phyloP scores from a whole-genome alignment of 495 filamentous ascomycete species.

The Penicillium canariense region DNA sequence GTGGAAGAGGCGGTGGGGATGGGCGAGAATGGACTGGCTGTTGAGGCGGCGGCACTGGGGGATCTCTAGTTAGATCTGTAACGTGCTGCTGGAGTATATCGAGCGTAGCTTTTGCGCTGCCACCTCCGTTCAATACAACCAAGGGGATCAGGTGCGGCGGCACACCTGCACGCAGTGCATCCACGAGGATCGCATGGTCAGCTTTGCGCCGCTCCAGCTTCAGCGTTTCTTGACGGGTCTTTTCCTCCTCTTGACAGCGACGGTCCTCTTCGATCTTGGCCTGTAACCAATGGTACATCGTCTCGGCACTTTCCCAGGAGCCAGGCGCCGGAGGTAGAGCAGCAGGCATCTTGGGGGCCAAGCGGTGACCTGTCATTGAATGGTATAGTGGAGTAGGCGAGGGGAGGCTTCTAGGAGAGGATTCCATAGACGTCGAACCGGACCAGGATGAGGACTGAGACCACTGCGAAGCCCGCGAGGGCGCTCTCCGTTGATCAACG shows the following conservation, averaged over 20 bases:
- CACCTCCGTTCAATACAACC: constrained; percentile 62
- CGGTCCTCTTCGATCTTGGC: constrained; percentile 85
- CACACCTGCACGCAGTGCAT: constrained; percentile 75
- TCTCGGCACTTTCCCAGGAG: constrained; percentile 72
- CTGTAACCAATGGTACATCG: constrained; percentile 77
- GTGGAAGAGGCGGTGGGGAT: background rate
- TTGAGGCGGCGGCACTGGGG: background rate
- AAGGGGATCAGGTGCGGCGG: constrained; percentile 85
- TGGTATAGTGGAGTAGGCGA: too few species aligned
- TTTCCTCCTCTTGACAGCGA: constrained; percentile 83
- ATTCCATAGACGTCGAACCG: constrained; percentile 30
- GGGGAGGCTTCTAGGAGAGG: constrained; percentile 37
- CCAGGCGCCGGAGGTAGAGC: constrained; percentile 67
- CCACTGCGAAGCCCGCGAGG: constrained; percentile 32
- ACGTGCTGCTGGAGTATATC: constrained; percentile 4
- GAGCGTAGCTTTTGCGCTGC: background rate
- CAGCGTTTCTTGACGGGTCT: constrained; percentile 74
- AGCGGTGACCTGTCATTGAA: too few species aligned
- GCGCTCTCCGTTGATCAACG: constrained; percentile 30
- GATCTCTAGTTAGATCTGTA: background rate
- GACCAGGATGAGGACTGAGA: constrained; percentile 15
- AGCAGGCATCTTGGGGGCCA: constrained; percentile 23
- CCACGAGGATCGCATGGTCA: constrained; percentile 79
- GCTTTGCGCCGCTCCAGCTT: constrained; percentile 78
- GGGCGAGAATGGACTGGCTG: background rate